A percentile compares a stretch with the other conserved stretches of the same genome.
phyloP scores from a whole-genome alignment of 2,329 filamentous ascomycete species.

The Fusarium sp. region DNA sequence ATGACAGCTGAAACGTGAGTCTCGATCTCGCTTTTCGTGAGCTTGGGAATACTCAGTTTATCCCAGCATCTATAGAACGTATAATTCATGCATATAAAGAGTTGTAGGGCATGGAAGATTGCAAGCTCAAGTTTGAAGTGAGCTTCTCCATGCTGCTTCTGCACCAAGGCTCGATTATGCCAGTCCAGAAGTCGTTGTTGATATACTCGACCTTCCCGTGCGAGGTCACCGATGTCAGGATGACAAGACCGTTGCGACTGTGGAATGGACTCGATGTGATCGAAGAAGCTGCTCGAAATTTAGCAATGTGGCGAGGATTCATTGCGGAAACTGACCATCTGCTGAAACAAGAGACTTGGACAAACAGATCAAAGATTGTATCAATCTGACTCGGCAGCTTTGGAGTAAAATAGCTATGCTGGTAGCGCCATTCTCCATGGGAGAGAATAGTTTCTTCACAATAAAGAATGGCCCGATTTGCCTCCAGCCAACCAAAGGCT shows the following conservation, averaged over 20 bases:
- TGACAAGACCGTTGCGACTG: neutral
- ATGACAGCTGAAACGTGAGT: constrained; percentile 9
- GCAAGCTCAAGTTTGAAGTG: constrained; percentile 16
- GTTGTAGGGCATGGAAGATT: constrained; percentile 29
- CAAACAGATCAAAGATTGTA: constrained; percentile 12
- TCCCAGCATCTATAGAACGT: constrained; percentile 41
- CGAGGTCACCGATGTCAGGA: constrained; percentile 5
- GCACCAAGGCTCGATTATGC: neutral
- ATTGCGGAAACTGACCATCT: constrained; percentile 7
- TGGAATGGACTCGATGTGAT: constrained; percentile 22
- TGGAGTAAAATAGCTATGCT: fast-evolving
- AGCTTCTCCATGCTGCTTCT: neutral
- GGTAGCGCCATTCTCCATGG: neutral
- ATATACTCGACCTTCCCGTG: constrained; percentile 14
- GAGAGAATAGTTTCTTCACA: constrained; percentile 39
- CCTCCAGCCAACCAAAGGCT: constrained; percentile 40
- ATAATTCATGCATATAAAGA: constrained; percentile 43
- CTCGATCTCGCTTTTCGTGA: constrained; percentile 1
- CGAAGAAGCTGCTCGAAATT: constrained; percentile 30
- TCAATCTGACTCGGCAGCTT: neutral
- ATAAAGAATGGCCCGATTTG: constrained; percentile 42
- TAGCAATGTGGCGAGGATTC: fast-evolving
- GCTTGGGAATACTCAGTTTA: neutral
- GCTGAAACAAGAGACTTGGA: constrained; percentile 36
- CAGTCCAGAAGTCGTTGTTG: constrained; percentile 7